phyloP scores from a whole-genome alignment of 176 grass and related monocot species.

The Paspalum vaginatum region DNA sequence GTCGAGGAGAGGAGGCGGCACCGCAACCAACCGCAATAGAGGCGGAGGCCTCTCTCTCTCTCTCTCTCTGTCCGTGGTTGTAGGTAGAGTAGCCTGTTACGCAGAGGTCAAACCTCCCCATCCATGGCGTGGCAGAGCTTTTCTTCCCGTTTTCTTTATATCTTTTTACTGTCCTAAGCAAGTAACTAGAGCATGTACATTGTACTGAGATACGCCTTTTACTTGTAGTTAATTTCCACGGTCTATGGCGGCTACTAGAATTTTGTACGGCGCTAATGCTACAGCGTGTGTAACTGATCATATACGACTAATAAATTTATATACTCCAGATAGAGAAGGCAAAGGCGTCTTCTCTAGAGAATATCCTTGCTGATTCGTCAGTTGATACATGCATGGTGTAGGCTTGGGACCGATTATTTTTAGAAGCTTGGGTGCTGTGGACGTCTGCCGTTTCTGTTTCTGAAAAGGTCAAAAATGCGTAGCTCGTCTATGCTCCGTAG shows the following conservation, averaged over 20 bases:
- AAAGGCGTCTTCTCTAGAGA: not conserved
- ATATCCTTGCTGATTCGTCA: constrained; percentile 30
- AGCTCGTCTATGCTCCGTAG: not conserved
- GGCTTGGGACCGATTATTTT: not conserved
- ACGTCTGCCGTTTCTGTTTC: not conserved
- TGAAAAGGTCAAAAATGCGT: not conserved
- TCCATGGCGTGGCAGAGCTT: constrained; percentile 40
- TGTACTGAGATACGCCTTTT: constrained; percentile 44
- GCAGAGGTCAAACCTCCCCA: constrained; percentile 48
- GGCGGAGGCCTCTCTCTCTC: constrained; percentile 12
- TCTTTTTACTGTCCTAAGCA: constrained; percentile 47
- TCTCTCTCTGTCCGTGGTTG: not conserved
- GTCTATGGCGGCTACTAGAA: not conserved
- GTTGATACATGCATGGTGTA: constrained; percentile 3
- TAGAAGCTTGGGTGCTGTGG: too few relatives aligned
- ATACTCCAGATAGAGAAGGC: not conserved
- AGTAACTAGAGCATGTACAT: constrained; percentile 53
- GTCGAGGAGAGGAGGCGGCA: constrained; percentile 49
- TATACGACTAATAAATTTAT: not conserved
- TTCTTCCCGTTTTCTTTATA: constrained; percentile 30
- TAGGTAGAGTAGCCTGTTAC: constrained; percentile 50
- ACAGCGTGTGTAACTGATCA: not conserved
- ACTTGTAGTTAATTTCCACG: constrained; percentile 17
- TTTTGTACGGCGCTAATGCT: constrained; percentile 24
- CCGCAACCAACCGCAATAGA: constrained; percentile 13